Evolutionary conservation across 179 eudicot genomes (phyloP), one percentile per base, ranked within the genome.

Genomic region (Patellifolia procumbens): DNA sequence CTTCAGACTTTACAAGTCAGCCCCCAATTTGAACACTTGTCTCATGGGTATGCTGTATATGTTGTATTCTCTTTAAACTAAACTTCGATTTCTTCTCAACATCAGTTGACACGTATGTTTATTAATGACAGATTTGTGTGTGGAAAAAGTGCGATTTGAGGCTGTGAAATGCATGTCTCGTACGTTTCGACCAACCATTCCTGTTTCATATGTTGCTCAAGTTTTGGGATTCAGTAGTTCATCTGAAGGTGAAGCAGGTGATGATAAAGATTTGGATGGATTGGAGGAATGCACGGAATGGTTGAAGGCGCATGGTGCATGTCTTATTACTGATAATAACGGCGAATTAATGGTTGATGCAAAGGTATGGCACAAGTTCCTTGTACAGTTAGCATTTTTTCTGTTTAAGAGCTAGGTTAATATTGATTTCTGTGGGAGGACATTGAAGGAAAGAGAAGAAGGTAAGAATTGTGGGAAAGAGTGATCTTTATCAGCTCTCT

Each of bases 231-330:
- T 94, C 83, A 79, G 73, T 71, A 84, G 74, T 80, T 64, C 70
- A 72, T 78, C 87, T 79, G 75, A 82, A 68, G 73, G 68, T 73
- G 94, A 86, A 74, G 82, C 82, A 69, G 78, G 66, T 74, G 89
- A 86, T 66, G 92, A 85, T 76, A 87, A 78, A 75, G 92, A 89
- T 32, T 61, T 78, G 24, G 94, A 89, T 80, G 91, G 92, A 63
- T 71, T 87, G 74, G 97, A 92, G 60, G 98, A 92, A 75, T 94
- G 98, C 82, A 73, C 82, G 61, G 97, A 92, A 75, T 94, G 98
- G 98, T 83, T 94, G 80, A 92, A 88, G 83, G 94, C 97, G 39
- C 98, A 94, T 81, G 97, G 98, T 74, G 96, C 94, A 71, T 91
- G 90, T 79, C 90, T 92, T 59, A 72, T 80, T 76, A 28, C 80